Evolutionary conservation across 345 rosid genomes (phyloP).

Genomic region (Ailanthus altissimus): DNA sequence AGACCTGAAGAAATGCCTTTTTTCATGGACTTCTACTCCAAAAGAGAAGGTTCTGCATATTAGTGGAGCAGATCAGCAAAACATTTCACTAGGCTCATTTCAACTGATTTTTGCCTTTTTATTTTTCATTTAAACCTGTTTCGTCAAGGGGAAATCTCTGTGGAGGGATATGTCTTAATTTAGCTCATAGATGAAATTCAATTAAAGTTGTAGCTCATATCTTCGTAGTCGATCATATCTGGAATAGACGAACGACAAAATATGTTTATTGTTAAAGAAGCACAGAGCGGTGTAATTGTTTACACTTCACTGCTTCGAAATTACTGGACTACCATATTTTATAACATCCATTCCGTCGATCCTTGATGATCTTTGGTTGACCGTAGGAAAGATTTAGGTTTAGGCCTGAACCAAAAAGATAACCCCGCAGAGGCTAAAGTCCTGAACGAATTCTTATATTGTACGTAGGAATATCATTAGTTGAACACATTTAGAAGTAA

Average conservation of each 20-base stretch:
- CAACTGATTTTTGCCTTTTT: neutral
- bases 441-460: neutral
- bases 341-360: no score
- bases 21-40: neutral
- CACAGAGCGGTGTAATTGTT: no score
- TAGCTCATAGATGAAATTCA: neutral
- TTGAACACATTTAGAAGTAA: neutral
- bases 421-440: neutral
- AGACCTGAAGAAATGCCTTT: conserved; percentile 1
- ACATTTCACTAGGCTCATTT: neutral
- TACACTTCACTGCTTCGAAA: neutral
- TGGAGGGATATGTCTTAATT: no score
- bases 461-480: neutral
- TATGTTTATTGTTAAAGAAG: neutral
- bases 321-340: neutral
- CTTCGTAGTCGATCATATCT: neutral
- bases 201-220: conserved; percentile 1
- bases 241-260: no score
- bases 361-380: neutral
- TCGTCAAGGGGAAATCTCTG: no score
- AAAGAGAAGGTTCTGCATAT: neutral
- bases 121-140: no score
- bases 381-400: neutral
- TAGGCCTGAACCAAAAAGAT: neutral
- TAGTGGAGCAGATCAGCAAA: neutral